Evolutionary conservation across 306 rosid species (phyloP).

Genomic region (Cyclanthera cordifolia): DNA sequence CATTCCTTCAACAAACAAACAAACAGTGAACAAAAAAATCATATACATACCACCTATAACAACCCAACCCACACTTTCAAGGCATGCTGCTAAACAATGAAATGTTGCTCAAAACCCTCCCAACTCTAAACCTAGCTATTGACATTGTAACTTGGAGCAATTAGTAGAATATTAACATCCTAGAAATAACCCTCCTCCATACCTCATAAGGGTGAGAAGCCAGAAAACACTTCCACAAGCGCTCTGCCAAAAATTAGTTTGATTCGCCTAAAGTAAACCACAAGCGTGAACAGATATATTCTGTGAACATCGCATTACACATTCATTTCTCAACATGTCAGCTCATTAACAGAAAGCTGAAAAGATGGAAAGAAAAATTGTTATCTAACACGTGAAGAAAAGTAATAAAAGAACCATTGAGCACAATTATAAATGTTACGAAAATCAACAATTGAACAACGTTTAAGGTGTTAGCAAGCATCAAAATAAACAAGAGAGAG

Average conservation of each 20-base stretch:
- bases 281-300: not conserved
- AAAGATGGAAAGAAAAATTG: not conserved
- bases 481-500: no score
- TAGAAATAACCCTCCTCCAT: not conserved
- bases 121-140: not conserved
- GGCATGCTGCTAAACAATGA: not conserved
- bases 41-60: conserved; percentile 2
- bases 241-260: conserved; percentile 3
- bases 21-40: not conserved
- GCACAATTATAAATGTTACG: no score
- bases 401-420: no score
- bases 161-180: not conserved
- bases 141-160: not conserved
- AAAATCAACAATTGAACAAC: no score
- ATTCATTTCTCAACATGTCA: not conserved
- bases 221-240: not conserved
- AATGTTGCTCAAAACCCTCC: not conserved
- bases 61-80: not conserved
- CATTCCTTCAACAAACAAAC: not conserved
- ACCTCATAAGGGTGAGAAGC: not conserved
- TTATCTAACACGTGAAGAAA: no score
- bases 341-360: not conserved
- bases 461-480: no score
- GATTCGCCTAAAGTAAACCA: conserved; percentile 8
- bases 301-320: not conserved